Percentiles rank a stretch among this genome's conserved stretches.
These are phyloP conservation scores for Yamadazyma olivae DNA, from an alignment of 805 yeast genomes.

Conservation along the genomic window DNA sequence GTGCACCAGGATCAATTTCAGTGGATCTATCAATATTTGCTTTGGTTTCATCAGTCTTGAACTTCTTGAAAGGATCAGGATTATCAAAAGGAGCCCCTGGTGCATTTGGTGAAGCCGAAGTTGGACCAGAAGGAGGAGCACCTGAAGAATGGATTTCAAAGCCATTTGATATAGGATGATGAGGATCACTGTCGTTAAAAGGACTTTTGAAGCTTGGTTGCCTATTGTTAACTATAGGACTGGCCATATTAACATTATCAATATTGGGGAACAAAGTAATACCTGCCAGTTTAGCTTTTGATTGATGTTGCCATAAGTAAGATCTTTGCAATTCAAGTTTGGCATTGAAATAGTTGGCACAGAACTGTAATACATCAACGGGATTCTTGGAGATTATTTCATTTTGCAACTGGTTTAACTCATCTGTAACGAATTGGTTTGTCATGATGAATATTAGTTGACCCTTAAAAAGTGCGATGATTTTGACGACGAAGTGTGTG, in stretches of 20 bases:
- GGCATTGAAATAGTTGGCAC: slow-evolving; percentile 66
- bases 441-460: not conserved
- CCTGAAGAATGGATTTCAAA: not conserved
- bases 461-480: too few relatives aligned
- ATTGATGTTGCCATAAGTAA: slow-evolving; percentile 48
- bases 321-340: slow-evolving; percentile 60
- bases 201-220: slow-evolving; percentile 58
- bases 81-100: slow-evolving; percentile 9
- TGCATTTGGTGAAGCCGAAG: slow-evolving; percentile 15
- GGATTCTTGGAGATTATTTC: slow-evolving; percentile 56
- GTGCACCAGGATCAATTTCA: not conserved
- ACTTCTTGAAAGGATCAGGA: not conserved
- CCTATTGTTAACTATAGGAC: slow-evolving; percentile 28
- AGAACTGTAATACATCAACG: slow-evolving; percentile 66
- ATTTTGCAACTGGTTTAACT: slow-evolving; percentile 60
- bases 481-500: not conserved
- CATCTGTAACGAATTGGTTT: slow-evolving; percentile 32
- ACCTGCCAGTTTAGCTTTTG: slow-evolving; percentile 49
- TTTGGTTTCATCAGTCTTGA: not conserved
- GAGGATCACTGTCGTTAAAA: slow-evolving; percentile 63
- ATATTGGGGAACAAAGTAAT: slow-evolving; percentile 43
- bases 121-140: slow-evolving; percentile 21
- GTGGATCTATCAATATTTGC: not conserved
- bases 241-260: slow-evolving; percentile 25
- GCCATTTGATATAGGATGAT: slow-evolving; percentile 15